A percentile compares a stretch with the other conserved stretches of the same genome.
Conservation (phyloP, 805 yeast genomes). For the Cephaloascus fragrans region DNA sequence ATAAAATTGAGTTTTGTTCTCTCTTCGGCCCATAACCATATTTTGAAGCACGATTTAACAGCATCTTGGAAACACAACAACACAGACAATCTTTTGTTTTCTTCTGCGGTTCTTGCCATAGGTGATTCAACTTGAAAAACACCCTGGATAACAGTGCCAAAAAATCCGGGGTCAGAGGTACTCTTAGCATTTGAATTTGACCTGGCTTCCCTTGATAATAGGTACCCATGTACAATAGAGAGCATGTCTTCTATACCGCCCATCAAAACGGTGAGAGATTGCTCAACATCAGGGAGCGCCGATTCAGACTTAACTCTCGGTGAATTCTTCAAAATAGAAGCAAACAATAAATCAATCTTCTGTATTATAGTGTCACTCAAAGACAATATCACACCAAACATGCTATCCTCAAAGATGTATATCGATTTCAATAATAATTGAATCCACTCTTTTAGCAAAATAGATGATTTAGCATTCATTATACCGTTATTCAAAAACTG, state of each 20-base stretch:
- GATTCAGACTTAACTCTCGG: neutral
- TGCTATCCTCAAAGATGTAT: slow-evolving; percentile 37
- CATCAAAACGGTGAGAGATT: slow-evolving; percentile 33
- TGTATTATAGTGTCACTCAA: slow-evolving; percentile 40
- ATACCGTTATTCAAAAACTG: slow-evolving; percentile 42
- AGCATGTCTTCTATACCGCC: slow-evolving; percentile 62
- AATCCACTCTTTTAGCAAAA: slow-evolving; percentile 37
- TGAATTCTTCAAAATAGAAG: slow-evolving; percentile 10
- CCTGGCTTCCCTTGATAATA: slow-evolving; percentile 22
- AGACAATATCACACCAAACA: slow-evolving; percentile 46
- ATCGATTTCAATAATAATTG: slow-evolving; percentile 41
- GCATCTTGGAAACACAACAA: slow-evolving; percentile 58
- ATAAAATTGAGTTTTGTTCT: slow-evolving; percentile 3
- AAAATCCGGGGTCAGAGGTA: slow-evolving; percentile 36
- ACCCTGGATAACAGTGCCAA: slow-evolving; percentile 66
- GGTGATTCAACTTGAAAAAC: slow-evolving; percentile 70
- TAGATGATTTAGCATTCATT: slow-evolving; percentile 29
- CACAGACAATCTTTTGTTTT: slow-evolving; percentile 44
- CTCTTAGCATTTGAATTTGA: slow-evolving; percentile 2
- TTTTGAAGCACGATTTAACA: slow-evolving; percentile 39
- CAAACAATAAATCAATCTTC: slow-evolving; percentile 24
- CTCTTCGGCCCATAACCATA: slow-evolving; percentile 67
- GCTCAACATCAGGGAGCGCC: slow-evolving; percentile 30
- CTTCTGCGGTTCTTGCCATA: slow-evolving; percentile 35
- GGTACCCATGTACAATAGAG: slow-evolving; percentile 45